phyloP scores from a whole-genome alignment of 345 rosid species.

The Triadica sebifera region DNA sequence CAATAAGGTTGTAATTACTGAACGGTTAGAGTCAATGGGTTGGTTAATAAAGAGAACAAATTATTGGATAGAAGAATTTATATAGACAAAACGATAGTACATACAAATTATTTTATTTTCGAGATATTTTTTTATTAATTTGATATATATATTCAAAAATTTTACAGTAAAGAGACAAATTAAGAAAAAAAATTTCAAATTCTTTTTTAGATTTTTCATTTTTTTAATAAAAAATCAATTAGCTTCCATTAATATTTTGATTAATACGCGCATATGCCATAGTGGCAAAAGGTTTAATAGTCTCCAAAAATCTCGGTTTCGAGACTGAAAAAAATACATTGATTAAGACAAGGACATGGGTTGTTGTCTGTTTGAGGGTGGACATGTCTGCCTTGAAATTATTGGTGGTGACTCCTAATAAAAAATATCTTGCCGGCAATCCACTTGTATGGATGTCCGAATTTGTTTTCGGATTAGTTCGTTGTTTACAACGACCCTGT shows the following conservation, averaged over 20 bases:
- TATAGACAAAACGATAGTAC: too few species aligned
- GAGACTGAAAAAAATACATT: too few species aligned
- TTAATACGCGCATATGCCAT: too few species aligned
- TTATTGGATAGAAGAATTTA: too few species aligned
- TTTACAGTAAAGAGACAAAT: too few species aligned
- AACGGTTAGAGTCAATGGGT: background rate
- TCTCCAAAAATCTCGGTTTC: too few species aligned
- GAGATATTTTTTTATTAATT: too few species aligned
- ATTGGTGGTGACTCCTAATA: conserved; percentile 19
- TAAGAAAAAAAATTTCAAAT: background rate
- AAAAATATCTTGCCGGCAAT: conserved; percentile 3
- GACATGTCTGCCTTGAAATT: conserved; percentile 16
- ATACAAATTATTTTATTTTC: too few species aligned
- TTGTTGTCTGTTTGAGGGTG: background rate
- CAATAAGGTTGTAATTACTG: conserved; percentile 4
- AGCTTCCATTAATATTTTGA: background rate
- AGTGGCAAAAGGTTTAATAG: too few species aligned
- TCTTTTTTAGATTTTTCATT: background rate
- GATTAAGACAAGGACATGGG: conserved; percentile 7
- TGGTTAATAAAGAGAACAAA: background rate
- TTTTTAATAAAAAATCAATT: too few species aligned
- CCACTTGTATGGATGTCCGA: conserved; percentile 29
- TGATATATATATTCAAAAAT: too few species aligned
- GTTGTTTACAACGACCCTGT: background rate
- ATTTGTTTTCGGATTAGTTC: conserved; percentile 8